Conservation (phyloP, 768 basidiomycete genomes). For the Amanita inopinata region DNA sequence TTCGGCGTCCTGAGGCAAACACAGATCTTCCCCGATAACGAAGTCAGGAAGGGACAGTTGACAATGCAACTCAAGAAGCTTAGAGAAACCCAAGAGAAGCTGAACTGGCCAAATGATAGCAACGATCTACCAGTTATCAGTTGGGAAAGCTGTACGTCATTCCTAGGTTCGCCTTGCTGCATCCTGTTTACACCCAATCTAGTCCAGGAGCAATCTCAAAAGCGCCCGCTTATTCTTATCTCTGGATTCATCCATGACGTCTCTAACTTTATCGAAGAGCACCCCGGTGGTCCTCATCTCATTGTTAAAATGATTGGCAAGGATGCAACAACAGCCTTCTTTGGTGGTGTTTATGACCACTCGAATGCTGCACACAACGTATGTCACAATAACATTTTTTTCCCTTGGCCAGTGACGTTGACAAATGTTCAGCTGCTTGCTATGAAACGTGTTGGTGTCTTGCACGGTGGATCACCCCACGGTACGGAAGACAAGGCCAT, state of each 20-base stretch:
- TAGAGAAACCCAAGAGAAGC: constrained; percentile 61
- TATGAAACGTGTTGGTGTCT: constrained; percentile 57
- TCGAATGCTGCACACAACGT: constrained; percentile 85
- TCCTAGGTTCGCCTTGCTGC: not conserved
- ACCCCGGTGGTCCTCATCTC: constrained; percentile 84
- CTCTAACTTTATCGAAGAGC: constrained; percentile 75
- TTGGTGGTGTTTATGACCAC: constrained; percentile 86
- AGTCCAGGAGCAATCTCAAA: constrained; percentile 75
- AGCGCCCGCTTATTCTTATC: constrained; percentile 75
- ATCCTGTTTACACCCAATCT: not conserved
- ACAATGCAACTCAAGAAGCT: constrained; percentile 92
- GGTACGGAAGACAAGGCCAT: constrained; percentile 52
- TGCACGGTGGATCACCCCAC: constrained; percentile 51
- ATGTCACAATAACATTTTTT: constrained; percentile 15
- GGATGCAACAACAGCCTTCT: constrained; percentile 91
- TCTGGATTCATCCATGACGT: constrained; percentile 94
- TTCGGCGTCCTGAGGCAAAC: not conserved
- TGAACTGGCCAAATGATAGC: constrained; percentile 72
- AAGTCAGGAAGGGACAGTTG: constrained; percentile 78
- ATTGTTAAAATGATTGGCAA: constrained; percentile 80
- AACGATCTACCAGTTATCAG: constrained; percentile 71
- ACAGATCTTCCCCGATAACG: constrained; percentile 44
- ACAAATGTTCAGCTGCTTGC: constrained; percentile 35
- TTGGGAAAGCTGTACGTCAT: constrained; percentile 74
- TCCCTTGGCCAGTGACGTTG: not conserved